Evolutionary conservation across 2,329 filamentous ascomycete species (phyloP), one percentile per base, ranked within the genome.

Genomic region (Rutstroemia sp.): DNA sequence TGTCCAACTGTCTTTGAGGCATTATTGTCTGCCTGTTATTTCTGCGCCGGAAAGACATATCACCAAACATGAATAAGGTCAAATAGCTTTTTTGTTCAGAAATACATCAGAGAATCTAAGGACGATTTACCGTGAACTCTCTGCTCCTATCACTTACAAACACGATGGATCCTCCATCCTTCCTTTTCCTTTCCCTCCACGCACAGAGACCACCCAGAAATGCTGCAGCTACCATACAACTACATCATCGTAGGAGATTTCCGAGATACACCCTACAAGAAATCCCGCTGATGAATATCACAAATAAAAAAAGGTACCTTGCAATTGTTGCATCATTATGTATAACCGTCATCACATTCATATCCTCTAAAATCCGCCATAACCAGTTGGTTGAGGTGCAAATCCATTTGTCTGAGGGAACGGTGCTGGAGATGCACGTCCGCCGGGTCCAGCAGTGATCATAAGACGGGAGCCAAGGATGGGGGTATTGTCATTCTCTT

Each of bases 381-480:
- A 92, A 59, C 88, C 91, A 62, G 92, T 97, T 52, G 88, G 81
- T 77, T 96, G 92, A 58, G 92, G 88, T 58, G 87, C 86, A 67
- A 96, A 90, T 57, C 92, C 92, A 69, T 96, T 97, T 21, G 89
- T 79, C 69, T 94, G 89, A 49, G 80, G 81, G 67, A 85, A 95
- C 3, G 87, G 83, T 55, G 85, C 82, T 61, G 79, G 71, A 58
- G 81, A 71, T 66, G 75, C 72, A 68, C 74, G 72, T 46, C 71
- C 71, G 55, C 68, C 72, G 62, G 92, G 90, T 9, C 92, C 94
- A 68, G 95, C 91, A 39, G 94, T 99, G 65, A 99, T 88, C 92
- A 99, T 95, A 52, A 99, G 81, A 53, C 94, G 85, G 62, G 85
- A 87, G 61, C 92, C 92, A 25, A 99, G 82, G 67, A 99, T 97